Conservation (phyloP, 768 basidiomycete species). For the Termitomyces sp. region DNA sequence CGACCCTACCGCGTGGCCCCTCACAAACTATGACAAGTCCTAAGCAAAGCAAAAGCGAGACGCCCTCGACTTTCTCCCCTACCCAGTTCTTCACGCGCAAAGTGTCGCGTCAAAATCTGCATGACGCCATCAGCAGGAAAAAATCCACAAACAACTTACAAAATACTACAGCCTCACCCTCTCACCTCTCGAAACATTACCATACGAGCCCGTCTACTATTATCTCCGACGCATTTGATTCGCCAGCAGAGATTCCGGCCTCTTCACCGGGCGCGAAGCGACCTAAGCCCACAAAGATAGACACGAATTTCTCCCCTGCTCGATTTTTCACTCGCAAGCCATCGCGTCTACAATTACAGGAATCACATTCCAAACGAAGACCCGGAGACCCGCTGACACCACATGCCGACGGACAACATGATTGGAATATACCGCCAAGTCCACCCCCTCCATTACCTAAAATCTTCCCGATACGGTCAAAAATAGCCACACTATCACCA, state of each 20-base stretch:
- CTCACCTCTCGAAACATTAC: constrained; percentile 1
- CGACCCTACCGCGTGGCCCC: background rate
- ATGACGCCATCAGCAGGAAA: background rate
- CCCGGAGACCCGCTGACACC: constrained; percentile 4
- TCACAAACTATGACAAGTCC: background rate
- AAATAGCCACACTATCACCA: background rate
- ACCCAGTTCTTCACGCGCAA: constrained; percentile 12
- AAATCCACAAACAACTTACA: background rate
- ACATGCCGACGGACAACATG: background rate
- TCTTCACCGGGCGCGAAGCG: background rate
- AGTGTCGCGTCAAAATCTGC: constrained; percentile 9
- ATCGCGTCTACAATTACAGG: constrained; percentile 7
- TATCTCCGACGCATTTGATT: background rate
- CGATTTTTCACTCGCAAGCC: constrained; percentile 11
- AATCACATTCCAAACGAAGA: background rate
- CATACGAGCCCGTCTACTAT: constrained; percentile 3
- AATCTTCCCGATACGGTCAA: background rate
- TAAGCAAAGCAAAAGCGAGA: background rate
- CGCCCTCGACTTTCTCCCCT: constrained; percentile 1
- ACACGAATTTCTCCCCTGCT: constrained; percentile 6
- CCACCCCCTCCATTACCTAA: constrained; percentile 8
- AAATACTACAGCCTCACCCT: background rate
- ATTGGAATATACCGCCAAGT: background rate
- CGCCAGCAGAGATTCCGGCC: background rate
- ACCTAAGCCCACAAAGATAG: constrained; percentile 7